Evolutionary conservation across 805 yeast genomes (phyloP), one percentile per base, ranked within the genome.

Genomic region (Cyberlindnera lachancei): DNA sequence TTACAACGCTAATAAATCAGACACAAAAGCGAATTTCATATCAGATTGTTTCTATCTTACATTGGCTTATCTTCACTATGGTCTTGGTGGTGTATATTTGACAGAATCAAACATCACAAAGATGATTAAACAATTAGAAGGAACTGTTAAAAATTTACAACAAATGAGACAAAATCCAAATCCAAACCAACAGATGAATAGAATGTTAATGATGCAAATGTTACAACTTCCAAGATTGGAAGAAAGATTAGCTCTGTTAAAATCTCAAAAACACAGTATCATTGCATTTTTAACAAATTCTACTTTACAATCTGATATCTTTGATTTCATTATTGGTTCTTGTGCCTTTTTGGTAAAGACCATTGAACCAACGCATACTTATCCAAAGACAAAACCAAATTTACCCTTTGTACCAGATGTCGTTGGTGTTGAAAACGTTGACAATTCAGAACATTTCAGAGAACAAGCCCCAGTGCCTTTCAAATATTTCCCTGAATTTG

Each of bases 41-140:
- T 77, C 95, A 7, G 92, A 90, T 44, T 80, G 94, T 48, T 92
- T 87, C 56, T 92, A 69, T 49, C 54, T 92, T 35, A 75, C 88
- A 6, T 63, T 81, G 31, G 76, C 94, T 0, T 87, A 80, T 53
- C 57, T 85, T 30, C 88, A 90, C 44, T 92, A 82, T 58, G 98
- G 97, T 26, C 62, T 85, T 25, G 94, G 94, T 16, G 97, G 96
- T 30, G 59, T 81, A 0, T 58, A 70, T 36, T 66, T 74, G 27
- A 65, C 63, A 28, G 73, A 75, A 38, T 75, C 72, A 27, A 73
- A 79, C 37, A 48, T 78, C 20, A 61, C 69, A 12, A 71, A 70
- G 41, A 64, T 70, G 38, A 56, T 76, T 17, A 68, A 64, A 21
- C 64, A 64, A 45, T 44, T 73, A 16, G 63, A 67, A 43, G 58